These are phyloP conservation scores for Allodekkera sacchari DNA, from an alignment of 805 yeast genomes.

Conservation along the genomic window DNA sequence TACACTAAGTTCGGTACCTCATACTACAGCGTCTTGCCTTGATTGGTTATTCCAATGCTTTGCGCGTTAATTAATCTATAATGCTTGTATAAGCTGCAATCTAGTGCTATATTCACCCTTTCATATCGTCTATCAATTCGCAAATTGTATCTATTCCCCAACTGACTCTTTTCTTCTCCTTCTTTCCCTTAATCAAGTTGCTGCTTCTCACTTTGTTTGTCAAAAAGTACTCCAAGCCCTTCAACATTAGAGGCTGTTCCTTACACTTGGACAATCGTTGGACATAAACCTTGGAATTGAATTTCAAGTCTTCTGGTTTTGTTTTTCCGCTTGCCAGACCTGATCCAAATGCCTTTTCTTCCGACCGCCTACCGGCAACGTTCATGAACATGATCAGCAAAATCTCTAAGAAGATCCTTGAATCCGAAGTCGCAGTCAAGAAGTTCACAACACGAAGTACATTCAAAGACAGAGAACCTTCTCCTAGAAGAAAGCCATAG, in stretches of 20 bases:
- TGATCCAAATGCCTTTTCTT: constrained; percentile 35
- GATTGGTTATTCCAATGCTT: too few relatives aligned
- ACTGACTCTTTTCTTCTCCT: constrained; percentile 45
- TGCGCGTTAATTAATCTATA: too few relatives aligned
- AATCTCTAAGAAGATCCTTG: constrained; percentile 64
- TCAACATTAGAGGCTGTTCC: constrained; percentile 48
- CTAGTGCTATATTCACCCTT: too few relatives aligned
- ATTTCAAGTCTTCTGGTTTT: constrained; percentile 24
- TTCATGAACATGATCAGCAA: constrained; percentile 62
- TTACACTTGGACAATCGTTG: constrained; percentile 41
- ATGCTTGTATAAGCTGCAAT: too few relatives aligned
- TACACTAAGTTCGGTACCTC: too few relatives aligned
- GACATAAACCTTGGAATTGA: constrained; percentile 23
- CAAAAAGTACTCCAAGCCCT: constrained; percentile 61
- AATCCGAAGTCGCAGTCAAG: constrained; percentile 52
- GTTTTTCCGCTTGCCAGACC: constrained; percentile 26
- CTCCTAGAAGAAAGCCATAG: constrained; percentile 68
- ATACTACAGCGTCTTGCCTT: too few relatives aligned
- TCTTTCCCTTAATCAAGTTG: constrained; percentile 42
- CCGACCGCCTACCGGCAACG: constrained; percentile 54
- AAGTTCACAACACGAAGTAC: constrained; percentile 67
- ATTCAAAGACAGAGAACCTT: constrained; percentile 67
- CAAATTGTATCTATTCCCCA: constrained; percentile 59
- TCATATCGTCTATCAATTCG: constrained; percentile 41
- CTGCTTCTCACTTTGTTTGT: constrained; percentile 37